Evolutionary conservation across 108 stramenopile species (phyloP).

Genomic region (Schizochytrium sp.): DNA sequence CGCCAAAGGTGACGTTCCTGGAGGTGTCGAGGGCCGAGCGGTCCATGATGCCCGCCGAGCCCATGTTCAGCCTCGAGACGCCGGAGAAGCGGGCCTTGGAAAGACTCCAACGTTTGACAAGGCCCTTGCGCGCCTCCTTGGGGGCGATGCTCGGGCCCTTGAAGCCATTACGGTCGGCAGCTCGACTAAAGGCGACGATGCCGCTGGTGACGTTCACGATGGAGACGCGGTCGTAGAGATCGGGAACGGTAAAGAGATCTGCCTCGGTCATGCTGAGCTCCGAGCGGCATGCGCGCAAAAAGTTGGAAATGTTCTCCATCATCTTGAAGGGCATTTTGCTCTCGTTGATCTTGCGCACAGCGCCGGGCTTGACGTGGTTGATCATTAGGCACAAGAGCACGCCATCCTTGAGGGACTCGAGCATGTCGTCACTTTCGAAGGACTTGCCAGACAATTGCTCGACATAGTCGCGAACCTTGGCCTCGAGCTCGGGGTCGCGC

Average conservation of each 20-base stretch:
- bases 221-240: background rate
- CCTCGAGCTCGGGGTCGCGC: background rate
- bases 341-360: constrained; percentile 11
- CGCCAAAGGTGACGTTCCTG: background rate
- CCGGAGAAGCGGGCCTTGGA: background rate
- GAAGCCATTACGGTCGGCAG: background rate
- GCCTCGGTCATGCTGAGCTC: background rate
- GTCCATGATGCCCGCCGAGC: constrained; percentile 7
- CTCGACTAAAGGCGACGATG: background rate
- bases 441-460: background rate
- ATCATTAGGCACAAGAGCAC: background rate
- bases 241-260: background rate
- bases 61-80: background rate
- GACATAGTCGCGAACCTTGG: background rate
- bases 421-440: background rate
- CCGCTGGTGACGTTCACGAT: background rate
- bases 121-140: background rate
- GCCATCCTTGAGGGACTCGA: background rate
- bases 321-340: background rate
- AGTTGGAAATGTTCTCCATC: constrained; percentile 17
- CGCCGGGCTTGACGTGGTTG: background rate
- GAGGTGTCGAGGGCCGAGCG: background rate
- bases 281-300: background rate
- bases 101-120: constrained; percentile 5
- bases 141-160: constrained; percentile 5